Evolutionary conservation across 768 basidiomycete species (phyloP).

Genomic region (Boletus pseudopeckii): DNA sequence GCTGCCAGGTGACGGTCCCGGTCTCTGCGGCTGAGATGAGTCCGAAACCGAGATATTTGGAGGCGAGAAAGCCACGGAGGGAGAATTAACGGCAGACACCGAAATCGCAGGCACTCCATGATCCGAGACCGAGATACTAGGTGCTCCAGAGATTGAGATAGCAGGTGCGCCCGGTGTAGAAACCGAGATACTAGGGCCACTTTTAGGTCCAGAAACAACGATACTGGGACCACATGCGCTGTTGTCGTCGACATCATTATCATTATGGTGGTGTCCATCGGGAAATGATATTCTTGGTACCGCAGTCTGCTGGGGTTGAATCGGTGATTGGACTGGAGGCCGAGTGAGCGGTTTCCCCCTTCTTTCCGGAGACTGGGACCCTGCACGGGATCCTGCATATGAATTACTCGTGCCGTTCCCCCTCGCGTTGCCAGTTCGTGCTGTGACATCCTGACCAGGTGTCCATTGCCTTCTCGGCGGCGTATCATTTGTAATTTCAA

Average conservation of each 20-base stretch:
- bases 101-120: slow-evolving; percentile 17
- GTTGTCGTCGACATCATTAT: not conserved
- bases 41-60: slow-evolving; percentile 15
- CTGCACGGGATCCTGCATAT: slow-evolving; percentile 2
- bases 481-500: slow-evolving; percentile 28
- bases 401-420: slow-evolving; percentile 7
- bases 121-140: slow-evolving; percentile 30
- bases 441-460: slow-evolving; percentile 16
- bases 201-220: slow-evolving; percentile 25
- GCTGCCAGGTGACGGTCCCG: slow-evolving; percentile 4
- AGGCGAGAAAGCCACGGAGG: slow-evolving; percentile 19
- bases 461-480: slow-evolving; percentile 30
- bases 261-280: slow-evolving; percentile 6
- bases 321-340: not conserved
- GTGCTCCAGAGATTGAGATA: slow-evolving; percentile 20
- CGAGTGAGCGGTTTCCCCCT: slow-evolving; percentile 1
- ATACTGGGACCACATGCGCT: slow-evolving; percentile 23
- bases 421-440: slow-evolving; percentile 10
- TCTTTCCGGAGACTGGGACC: slow-evolving; percentile 19
- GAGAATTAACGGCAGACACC: slow-evolving; percentile 12
- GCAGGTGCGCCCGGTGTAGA: slow-evolving; percentile 18
- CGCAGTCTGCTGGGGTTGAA: slow-evolving; percentile 28
- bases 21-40: slow-evolving; percentile 14
- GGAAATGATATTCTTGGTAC: slow-evolving; percentile 44
- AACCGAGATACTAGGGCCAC: slow-evolving; percentile 28